Conservation (phyloP, 495 filamentous ascomycete species). For the Lasiosphaeria hispida region DNA sequence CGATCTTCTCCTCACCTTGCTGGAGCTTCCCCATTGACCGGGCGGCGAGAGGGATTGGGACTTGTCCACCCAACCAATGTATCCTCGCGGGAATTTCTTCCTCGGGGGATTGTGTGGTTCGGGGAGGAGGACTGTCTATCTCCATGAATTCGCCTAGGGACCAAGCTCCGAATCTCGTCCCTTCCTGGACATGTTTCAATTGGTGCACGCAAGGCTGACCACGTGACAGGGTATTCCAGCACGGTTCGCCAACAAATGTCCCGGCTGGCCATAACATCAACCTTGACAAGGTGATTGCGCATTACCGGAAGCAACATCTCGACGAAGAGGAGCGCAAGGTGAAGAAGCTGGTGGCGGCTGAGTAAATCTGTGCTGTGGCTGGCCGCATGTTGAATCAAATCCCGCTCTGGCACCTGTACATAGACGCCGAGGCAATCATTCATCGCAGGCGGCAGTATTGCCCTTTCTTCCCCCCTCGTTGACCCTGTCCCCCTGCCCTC, state of each 20-base stretch:
- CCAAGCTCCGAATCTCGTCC: neutral
- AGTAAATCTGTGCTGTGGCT: slow-evolving; percentile 17
- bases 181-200: slow-evolving; percentile 10
- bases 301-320: slow-evolving; percentile 46
- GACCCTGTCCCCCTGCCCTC: neutral
- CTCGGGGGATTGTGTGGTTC: too few relatives aligned
- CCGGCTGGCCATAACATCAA: slow-evolving; percentile 44
- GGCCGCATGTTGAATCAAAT: slow-evolving; percentile 8
- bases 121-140: neutral
- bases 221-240: slow-evolving; percentile 40
- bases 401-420: slow-evolving; percentile 26
- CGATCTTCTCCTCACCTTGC: too few relatives aligned
- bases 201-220: slow-evolving; percentile 26
- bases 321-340: slow-evolving; percentile 47
- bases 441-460: slow-evolving; percentile 1
- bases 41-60: too few relatives aligned
- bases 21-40: too few relatives aligned
- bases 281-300: slow-evolving; percentile 45
- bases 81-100: too few relatives aligned
- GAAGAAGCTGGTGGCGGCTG: slow-evolving; percentile 37
- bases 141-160: neutral
- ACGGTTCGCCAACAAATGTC: slow-evolving; percentile 43
- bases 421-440: slow-evolving; percentile 23
- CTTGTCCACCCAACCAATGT: too few relatives aligned
- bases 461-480: slow-evolving; percentile 6